These are phyloP conservation scores for Neocallimastix lanati DNA, from an alignment of 192 early-diverging fungal genomes.

Conservation along the genomic window DNA sequence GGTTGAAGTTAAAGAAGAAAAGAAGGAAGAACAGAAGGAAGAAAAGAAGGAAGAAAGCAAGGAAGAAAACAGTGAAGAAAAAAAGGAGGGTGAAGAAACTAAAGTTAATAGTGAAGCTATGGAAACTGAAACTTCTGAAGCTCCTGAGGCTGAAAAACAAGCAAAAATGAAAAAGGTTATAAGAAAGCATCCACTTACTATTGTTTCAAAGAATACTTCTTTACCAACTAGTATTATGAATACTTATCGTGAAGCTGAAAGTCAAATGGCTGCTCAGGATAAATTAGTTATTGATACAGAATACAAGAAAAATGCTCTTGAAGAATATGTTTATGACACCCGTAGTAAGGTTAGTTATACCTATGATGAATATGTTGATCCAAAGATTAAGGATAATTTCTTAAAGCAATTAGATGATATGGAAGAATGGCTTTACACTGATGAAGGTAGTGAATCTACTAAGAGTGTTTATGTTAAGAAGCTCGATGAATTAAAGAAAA, in stretches of 20 bases:
- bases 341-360: slow-evolving; percentile 64
- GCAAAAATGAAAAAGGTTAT: slow-evolving; percentile 81
- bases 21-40: slow-evolving; percentile 23
- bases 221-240: slow-evolving; percentile 33
- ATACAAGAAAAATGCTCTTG: slow-evolving; percentile 79
- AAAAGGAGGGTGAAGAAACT: slow-evolving; percentile 21
- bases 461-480: slow-evolving; percentile 50
- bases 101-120: slow-evolving; percentile 9
- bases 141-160: slow-evolving; percentile 13
- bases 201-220: slow-evolving; percentile 40
- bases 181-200: slow-evolving; percentile 65
- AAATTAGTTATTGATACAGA: slow-evolving; percentile 89
- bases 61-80: slow-evolving; percentile 5
- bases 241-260: slow-evolving; percentile 59
- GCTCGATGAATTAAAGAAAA: slow-evolving; percentile 55
- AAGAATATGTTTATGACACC: slow-evolving; percentile 96
- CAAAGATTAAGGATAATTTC: slow-evolving; percentile 50
- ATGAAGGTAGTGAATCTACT: slow-evolving; percentile 7
- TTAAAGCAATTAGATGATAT: slow-evolving; percentile 45
- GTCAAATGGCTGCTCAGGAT: slow-evolving; percentile 65
- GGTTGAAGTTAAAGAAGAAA: slow-evolving; percentile 10
- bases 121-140: slow-evolving; percentile 8
- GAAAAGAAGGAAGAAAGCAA: slow-evolving; percentile 39
- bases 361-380: slow-evolving; percentile 57
- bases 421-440: slow-evolving; percentile 93